These are phyloP conservation scores for Backusella parvicylindrica DNA, from an alignment of 192 early-diverging fungal genomes.

Conservation along the genomic window DNA sequence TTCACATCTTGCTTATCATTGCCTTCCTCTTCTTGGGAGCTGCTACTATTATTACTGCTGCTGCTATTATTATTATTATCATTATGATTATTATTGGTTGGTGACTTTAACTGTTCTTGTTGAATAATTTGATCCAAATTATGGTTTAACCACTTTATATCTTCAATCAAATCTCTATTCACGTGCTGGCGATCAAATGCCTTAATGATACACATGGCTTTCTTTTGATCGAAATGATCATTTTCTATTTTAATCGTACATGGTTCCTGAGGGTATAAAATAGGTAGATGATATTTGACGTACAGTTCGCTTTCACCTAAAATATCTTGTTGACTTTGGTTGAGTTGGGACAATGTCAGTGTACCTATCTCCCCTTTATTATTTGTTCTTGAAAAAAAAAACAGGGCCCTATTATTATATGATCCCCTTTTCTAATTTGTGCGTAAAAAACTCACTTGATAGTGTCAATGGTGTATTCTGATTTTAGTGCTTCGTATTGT, in stretches of 20 bases:
- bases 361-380: background rate
- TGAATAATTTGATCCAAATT: background rate
- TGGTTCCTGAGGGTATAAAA: slow-evolving; percentile 36
- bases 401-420: no score
- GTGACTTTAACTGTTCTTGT: background rate
- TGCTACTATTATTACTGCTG: background rate
- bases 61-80: background rate
- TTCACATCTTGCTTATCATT: background rate
- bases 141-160: slow-evolving; percentile 12
- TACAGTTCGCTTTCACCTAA: background rate
- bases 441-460: background rate
- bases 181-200: slow-evolving; percentile 3
- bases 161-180: background rate
- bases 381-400: background rate
- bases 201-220: background rate
- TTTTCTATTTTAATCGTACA: slow-evolving; percentile 32
- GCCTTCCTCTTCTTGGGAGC: background rate
- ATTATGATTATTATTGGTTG: background rate
- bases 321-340: background rate
- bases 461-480: background rate
- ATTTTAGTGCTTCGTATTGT: background rate
- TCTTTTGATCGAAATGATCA: background rate
- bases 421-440: no score
- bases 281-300: slow-evolving; percentile 23
- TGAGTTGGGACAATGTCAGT: background rate